These are phyloP conservation scores for Trametes versicolor DNA, from an alignment of 1,284 basidiomycete genomes.

Conservation along the genomic window DNA sequence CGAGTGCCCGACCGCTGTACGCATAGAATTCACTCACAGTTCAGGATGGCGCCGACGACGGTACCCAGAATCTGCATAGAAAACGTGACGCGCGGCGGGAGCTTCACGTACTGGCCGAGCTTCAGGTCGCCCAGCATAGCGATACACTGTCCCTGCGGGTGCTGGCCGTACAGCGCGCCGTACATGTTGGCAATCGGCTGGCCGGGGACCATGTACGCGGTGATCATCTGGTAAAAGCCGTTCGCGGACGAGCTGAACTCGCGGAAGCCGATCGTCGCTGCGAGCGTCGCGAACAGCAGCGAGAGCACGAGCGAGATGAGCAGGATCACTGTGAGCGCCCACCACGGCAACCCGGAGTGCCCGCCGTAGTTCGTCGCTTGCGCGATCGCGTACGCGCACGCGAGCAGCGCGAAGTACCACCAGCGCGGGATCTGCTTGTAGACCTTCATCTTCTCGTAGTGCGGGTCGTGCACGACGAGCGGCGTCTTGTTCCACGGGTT, in stretches of 20 bases:
- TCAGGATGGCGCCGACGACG: conserved; percentile 46
- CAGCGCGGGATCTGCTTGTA: conserved; percentile 69
- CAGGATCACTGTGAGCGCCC: conserved; percentile 54
- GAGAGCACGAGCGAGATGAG: conserved; percentile 64
- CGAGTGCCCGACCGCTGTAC: too few relatives aligned
- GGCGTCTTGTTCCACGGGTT: conserved; percentile 44
- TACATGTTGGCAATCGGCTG: conserved; percentile 62
- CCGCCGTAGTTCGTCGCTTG: conserved; percentile 60
- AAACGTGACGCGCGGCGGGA: conserved; percentile 71
- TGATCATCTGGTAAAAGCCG: conserved; percentile 47
- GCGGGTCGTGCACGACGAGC: conserved; percentile 44
- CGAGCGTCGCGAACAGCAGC: conserved; percentile 53
- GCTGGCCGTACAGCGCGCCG: conserved; percentile 58
- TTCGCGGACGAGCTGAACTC: conserved; percentile 42
- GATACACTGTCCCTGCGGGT: conserved; percentile 53
- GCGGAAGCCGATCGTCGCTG: conserved; percentile 58
- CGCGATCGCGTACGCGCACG: conserved; percentile 57
- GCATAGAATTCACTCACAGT: conserved; percentile 50
- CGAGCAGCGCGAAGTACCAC: conserved; percentile 64
- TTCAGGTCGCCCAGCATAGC: conserved; percentile 60
- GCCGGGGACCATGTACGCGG: conserved; percentile 55
- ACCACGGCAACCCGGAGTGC: conserved; percentile 62
- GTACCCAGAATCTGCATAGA: conserved; percentile 64
- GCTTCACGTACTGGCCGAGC: conserved; percentile 62
- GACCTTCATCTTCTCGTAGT: conserved; percentile 66